A percentile compares a stretch with the other conserved stretches of the same genome.
Evolutionary conservation across 305 asterid species (phyloP).

Genomic region (Fraxinus platypoda): DNA sequence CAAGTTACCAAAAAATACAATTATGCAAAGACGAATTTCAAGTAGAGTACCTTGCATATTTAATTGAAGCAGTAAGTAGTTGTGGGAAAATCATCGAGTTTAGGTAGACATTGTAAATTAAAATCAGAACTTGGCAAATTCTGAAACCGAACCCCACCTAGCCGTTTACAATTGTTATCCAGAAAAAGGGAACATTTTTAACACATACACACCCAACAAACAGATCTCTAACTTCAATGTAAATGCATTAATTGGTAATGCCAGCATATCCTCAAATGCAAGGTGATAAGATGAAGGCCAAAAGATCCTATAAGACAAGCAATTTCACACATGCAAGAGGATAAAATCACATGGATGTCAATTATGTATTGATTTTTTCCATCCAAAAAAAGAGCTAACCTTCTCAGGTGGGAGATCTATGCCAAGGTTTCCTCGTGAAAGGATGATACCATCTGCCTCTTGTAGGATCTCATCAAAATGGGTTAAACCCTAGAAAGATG

Average conservation of each 20-base stretch:
- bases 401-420: conserved; percentile 99
- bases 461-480: conserved; percentile 96
- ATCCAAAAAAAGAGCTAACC: conserved; percentile 38
- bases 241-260: background rate
- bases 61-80: background rate
- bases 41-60: background rate
- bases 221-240: background rate
- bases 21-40: background rate
- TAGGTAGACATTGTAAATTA: background rate
- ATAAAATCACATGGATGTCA: background rate
- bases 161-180: background rate
- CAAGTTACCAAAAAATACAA: background rate
- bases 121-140: background rate
- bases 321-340: background rate
- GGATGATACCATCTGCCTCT: conserved; percentile 98
- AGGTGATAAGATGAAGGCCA: background rate
- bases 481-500: conserved; percentile 69
- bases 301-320: background rate
- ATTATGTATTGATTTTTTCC: background rate
- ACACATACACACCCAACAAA: background rate
- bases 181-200: background rate
- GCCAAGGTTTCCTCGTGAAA: conserved; percentile 97
- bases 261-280: background rate
- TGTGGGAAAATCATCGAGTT: background rate
- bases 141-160: background rate